Evolutionary conservation across 83 land plant species (phyloP).

Genomic region (Picea abies): DNA sequence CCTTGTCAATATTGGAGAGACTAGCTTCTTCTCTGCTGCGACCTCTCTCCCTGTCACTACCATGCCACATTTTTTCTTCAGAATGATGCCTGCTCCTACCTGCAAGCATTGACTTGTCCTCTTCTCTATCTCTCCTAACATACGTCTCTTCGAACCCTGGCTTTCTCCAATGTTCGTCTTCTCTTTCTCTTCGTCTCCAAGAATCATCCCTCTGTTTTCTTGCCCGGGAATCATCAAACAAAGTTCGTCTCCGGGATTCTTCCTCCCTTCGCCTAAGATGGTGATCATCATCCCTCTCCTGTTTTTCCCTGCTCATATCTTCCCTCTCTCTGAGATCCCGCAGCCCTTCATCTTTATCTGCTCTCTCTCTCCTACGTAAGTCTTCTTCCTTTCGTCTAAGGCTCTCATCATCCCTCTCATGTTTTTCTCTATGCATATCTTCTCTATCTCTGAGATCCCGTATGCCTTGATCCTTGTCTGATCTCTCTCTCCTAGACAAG

Average conservation of each 20-base stretch:
- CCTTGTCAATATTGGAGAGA: constrained; percentile 39
- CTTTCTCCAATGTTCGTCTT: constrained; percentile 38
- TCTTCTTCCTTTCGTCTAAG: constrained; percentile 24
- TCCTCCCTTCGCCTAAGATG: constrained; percentile 39
- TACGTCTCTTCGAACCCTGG: constrained; percentile 43
- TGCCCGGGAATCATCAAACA: constrained; percentile 45
- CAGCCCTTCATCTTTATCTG: constrained; percentile 48
- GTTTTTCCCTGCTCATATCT: constrained; percentile 31
- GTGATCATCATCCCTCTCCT: constrained; percentile 47
- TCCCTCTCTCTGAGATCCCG: constrained; percentile 45
- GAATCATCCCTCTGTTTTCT: constrained; percentile 48
- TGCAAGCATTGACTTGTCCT: constrained; percentile 30
- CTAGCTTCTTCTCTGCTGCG: constrained; percentile 44
- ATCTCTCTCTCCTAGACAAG: constrained; percentile 8
- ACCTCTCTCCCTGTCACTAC: constrained; percentile 30
- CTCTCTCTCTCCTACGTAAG: constrained; percentile 38
- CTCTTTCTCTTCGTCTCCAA: constrained; percentile 50
- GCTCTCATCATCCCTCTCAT: constrained; percentile 10
- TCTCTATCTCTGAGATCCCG: constrained; percentile 13
- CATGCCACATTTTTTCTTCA: constrained; percentile 37
- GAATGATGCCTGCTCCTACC: constrained; percentile 44
- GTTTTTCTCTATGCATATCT: constrained; percentile 19
- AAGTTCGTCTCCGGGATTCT: constrained; percentile 32
- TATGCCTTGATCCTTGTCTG: constrained; percentile 16
- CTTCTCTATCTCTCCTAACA: constrained; percentile 50